A percentile compares a stretch with the other conserved stretches of the same genome.
Conservation (phyloP, 495 filamentous ascomycete species). For the Acidiella bohemica region DNA sequence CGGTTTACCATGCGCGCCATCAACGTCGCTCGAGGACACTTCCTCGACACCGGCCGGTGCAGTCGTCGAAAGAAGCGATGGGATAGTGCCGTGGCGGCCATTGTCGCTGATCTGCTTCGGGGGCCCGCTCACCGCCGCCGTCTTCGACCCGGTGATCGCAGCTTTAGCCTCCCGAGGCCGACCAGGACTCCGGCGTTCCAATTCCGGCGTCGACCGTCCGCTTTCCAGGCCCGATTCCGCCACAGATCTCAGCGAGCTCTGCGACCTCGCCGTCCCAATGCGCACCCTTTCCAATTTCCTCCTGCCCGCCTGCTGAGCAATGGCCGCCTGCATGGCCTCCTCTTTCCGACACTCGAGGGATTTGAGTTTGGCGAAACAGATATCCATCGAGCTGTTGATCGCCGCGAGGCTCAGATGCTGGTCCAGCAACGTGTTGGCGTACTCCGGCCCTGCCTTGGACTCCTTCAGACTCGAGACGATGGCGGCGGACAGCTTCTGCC, state of each 20-base stretch:
- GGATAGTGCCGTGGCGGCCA: background rate
- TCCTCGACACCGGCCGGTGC: background rate
- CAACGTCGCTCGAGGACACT: constrained; percentile 3
- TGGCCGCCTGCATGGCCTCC: constrained; percentile 8
- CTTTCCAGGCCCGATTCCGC: too few relatives aligned
- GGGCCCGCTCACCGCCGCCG: too few relatives aligned
- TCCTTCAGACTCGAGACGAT: constrained; percentile 11
- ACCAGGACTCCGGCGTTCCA: background rate
- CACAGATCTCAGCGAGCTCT: constrained; percentile 3
- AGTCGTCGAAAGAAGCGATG: background rate
- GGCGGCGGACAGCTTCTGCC: constrained; percentile 10
- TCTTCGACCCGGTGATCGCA: too few relatives aligned
- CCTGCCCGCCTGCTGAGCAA: background rate
- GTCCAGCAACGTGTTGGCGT: constrained; percentile 14
- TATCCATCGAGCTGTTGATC: constrained; percentile 18
- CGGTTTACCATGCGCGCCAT: background rate
- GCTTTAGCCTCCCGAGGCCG: constrained; percentile 1
- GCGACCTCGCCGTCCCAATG: too few relatives aligned
- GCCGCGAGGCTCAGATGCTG: constrained; percentile 15
- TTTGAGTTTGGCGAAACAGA: constrained; percentile 17
- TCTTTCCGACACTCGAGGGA: constrained; percentile 17
- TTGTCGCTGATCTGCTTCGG: constrained; percentile 5
- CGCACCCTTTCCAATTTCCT: too few relatives aligned
- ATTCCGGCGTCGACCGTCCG: constrained; percentile 2
- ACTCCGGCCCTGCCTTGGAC: constrained; percentile 9